Evolutionary conservation across 805 yeast genomes (phyloP), one percentile per base, ranked within the genome.

Genomic region (Candida ficus): DNA sequence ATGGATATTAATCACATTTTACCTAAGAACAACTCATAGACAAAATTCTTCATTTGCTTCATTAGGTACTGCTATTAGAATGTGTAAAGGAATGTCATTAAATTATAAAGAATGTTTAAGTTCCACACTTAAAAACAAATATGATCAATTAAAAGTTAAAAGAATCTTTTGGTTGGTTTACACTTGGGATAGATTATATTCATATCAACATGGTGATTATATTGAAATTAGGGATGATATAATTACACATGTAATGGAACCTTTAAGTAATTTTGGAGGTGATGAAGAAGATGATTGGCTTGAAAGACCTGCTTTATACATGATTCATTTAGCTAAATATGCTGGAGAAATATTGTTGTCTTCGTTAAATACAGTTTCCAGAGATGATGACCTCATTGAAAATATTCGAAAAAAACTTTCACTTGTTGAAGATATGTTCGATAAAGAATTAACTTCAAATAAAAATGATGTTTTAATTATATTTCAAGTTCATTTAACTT

Each of bases 151-250:
- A 10, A 77, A 77, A 50, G 70, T 75, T 1, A 62, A 62, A 47
- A 62, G 82, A 35, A 66, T 78, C 1, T 79, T 74, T 52, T 78
- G 80, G 78, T 47, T 69, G 17, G 73, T 72, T 8, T 79, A 70
- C 49, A 66, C 75, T 1, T 61, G 75, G 60, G 86, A 79, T 50
- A 63, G 78, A 44, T 43, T 76, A 13, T 55, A 75, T 44, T 75
- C 75, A 5, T 57, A 76, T 32, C 82, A 76, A 42, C 63, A 67
- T 33, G 84, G 83, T 1, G 58, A 76, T 33, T 58, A 62, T 37
- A 60, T 46, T 59, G 53, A 63, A 60, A 19, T 56, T 62, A 44
- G 52, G 16, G 70, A 64, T 18, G 56, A 54, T 10, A 73, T 68
- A 40, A 55, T 68, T 18, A 52, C 56, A n/a, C 17, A 16, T 5